These are phyloP conservation scores for Zelopaecilomyces penicillatus DNA, from an alignment of 2,329 filamentous ascomycete genomes.

Conservation along the genomic window DNA sequence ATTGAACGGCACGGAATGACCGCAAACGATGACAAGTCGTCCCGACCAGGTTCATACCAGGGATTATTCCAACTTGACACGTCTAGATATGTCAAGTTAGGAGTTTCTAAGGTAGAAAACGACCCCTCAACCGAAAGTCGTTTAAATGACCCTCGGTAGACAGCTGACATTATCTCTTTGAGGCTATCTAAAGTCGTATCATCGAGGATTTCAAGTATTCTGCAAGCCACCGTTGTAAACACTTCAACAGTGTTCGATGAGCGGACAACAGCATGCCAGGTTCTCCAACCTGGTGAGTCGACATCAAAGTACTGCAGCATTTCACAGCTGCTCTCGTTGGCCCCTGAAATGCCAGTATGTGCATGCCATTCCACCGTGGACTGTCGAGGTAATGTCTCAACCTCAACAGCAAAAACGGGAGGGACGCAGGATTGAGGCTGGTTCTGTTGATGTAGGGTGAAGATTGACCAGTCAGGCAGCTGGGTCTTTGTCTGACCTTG, in stretches of 20 bases:
- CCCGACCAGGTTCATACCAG: conserved; percentile 10
- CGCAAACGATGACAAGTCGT: conserved; percentile 10
- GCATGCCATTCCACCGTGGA: conserved; percentile 80
- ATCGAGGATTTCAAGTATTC: not conserved
- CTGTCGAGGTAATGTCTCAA: conserved; percentile 65
- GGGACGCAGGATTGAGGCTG: conserved; percentile 37
- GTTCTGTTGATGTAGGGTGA: conserved; percentile 30
- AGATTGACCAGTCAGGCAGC: conserved; percentile 44
- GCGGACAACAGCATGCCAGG: conserved; percentile 21
- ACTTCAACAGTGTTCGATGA: conserved; percentile 15
- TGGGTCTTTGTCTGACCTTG: conserved; percentile 14
- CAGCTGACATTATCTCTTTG: conserved; percentile 11
- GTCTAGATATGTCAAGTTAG: conserved; percentile 27
- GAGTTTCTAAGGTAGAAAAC: conserved; percentile 6
- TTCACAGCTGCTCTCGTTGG: conserved; percentile 21
- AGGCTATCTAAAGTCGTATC: conserved; percentile 6
- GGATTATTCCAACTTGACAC: conserved; percentile 9
- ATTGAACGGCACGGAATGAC: conserved; percentile 30
- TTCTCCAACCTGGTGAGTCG: conserved; percentile 16
- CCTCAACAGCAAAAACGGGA: conserved; percentile 66
- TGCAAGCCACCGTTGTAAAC: conserved; percentile 21
- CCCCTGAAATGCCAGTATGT: conserved; percentile 46
- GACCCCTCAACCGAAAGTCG: conserved; percentile 11
- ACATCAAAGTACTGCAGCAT: conserved; percentile 13
- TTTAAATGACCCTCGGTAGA: conserved; percentile 16